These are phyloP conservation scores for Lycium barbarum DNA, from an alignment of 257 asterid genomes.

Conservation along the genomic window DNA sequence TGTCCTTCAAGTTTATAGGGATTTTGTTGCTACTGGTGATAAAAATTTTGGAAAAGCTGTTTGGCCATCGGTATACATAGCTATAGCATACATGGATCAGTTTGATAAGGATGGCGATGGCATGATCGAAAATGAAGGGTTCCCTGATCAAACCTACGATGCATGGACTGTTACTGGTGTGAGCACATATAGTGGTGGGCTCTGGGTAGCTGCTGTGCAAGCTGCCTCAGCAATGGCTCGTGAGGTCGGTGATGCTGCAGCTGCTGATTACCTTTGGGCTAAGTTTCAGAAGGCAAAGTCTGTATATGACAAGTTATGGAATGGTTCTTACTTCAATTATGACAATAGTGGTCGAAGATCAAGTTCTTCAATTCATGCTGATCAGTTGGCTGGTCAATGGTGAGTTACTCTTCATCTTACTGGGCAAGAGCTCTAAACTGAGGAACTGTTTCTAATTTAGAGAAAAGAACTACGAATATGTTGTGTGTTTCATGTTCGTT, in stretches of 20 bases:
- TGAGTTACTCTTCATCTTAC: constrained; percentile 37
- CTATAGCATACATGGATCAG: constrained; percentile 96
- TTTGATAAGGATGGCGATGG: constrained; percentile 97
- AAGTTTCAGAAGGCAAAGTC: constrained; percentile 78
- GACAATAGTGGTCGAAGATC: constrained; percentile 72
- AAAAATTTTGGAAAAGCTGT: constrained; percentile 72
- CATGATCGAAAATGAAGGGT: constrained; percentile 97
- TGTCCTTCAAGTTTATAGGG: constrained; percentile 92
- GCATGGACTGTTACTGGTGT: constrained; percentile 91
- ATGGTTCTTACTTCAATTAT: constrained; percentile 85
- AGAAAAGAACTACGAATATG: neutral
- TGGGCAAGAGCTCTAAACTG: neutral
- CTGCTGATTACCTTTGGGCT: constrained; percentile 79
- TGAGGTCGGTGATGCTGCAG: constrained; percentile 77
- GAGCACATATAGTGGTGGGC: constrained; percentile 96
- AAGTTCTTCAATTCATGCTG: constrained; percentile 93
- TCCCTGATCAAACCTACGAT: constrained; percentile 96
- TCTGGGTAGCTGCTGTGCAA: constrained; percentile 97
- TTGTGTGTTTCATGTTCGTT: neutral
- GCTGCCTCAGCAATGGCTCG: constrained; percentile 88
- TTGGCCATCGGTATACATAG: constrained; percentile 95
- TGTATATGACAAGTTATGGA: constrained; percentile 84
- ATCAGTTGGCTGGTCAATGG: constrained; percentile 98
- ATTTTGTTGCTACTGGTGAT: constrained; percentile 77
- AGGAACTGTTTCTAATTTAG: neutral